phyloP scores from a whole-genome alignment of 768 basidiomycete genomes.

The Macrolepiota dolichaula region DNA sequence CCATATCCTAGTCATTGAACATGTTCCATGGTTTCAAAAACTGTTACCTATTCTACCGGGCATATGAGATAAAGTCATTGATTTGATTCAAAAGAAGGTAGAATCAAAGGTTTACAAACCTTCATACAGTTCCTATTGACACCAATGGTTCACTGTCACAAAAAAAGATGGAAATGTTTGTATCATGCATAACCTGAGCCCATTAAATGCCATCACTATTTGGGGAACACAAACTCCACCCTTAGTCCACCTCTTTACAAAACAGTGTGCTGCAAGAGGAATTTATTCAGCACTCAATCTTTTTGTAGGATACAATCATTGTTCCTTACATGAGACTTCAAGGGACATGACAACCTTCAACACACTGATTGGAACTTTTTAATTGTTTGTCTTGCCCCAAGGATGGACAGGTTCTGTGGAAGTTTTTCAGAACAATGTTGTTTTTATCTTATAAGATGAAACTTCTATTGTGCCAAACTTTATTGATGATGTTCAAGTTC shows the following conservation, averaged over 20 bases:
- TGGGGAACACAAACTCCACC: background rate
- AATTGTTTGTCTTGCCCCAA: background rate
- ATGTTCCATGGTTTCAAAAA: too few species aligned
- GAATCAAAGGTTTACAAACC: too few species aligned
- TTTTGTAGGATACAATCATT: background rate
- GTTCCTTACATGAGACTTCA: background rate
- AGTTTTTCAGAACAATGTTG: background rate
- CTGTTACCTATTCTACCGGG: too few species aligned
- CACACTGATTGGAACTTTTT: background rate
- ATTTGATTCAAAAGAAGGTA: too few species aligned
- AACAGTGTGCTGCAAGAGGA: background rate
- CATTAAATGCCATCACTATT: background rate
- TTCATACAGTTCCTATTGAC: too few species aligned
- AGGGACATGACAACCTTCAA: background rate
- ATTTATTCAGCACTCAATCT: background rate
- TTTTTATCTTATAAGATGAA: slow-evolving; percentile 16
- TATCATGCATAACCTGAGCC: too few species aligned
- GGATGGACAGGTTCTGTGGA: background rate
- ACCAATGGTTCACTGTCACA: too few species aligned
- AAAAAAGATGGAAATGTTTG: too few species aligned
- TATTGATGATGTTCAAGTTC: background rate
- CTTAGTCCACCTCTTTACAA: background rate
- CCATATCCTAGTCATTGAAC: too few species aligned
- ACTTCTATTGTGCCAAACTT: background rate
- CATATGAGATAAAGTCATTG: too few species aligned